Base-by-base conservation (phyloP, 2,329 filamentous ascomycete species). In the Calcarisporium arbuscula region DNA sequence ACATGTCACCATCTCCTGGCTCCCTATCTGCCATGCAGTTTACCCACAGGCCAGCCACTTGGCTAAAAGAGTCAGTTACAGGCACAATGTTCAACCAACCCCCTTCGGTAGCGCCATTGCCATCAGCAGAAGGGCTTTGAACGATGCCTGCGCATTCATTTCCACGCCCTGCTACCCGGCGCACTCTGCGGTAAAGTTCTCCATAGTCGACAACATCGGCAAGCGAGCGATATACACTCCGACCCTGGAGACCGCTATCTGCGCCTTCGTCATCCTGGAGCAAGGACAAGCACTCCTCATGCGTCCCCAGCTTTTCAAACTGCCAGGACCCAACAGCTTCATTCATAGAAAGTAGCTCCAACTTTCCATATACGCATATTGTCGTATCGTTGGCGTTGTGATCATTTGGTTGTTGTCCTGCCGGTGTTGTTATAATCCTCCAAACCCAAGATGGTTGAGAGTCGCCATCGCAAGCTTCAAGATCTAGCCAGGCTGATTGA, bases 171-270 rank as follows among this genome's bases (percentile, higher is more conserved):
- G 53, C 52, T 1, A 65, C 35, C 14, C 46, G 49, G n/a, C 35
- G 41, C 6, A 65, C 36, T 1, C 58, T 20, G 17, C 40, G 34
- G 20, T 28, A 44, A 5, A 18, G 14, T 4, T 44, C 56, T 1
- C 41, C 52, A 40, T 57, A 65, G 32, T 60, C 48, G 12, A 65
- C 56, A 11, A 65, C 46, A 1, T 53, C 45, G 1, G 41, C 36
- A 38, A 67, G 40, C 10, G 32, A 19, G n/a, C 46, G 44, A 45
- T 68, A 69, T 9, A 67, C 53, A 38, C 53, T 57, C 7, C 50
- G 52, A 3, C 53, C 54, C 23, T 55, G 51, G 16, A 65, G 34
- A n/a, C 52, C 47, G 8, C 61, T 56, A 25, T 60, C 56, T 3
- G 35, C 49, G n/a, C n/a, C n/a, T 7, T 51, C 47, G 3, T 29